Evolutionary conservation across 1,284 basidiomycete species (phyloP).

Genomic region (Austroboletus novae-zelandiae): DNA sequence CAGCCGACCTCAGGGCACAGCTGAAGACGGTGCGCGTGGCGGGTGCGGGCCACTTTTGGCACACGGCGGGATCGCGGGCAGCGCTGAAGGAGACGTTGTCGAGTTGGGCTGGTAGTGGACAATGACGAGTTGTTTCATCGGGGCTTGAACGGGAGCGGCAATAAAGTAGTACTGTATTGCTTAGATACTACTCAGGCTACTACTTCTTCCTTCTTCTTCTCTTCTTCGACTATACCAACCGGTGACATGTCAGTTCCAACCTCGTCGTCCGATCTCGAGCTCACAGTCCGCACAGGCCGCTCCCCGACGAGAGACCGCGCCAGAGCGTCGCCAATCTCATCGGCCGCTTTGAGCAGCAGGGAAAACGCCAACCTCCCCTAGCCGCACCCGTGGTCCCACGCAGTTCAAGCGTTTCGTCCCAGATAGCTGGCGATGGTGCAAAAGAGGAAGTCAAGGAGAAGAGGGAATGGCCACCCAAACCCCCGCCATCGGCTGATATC

Average conservation of each 20-base stretch:
- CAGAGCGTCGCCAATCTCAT: constrained; percentile 81
- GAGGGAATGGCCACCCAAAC: constrained; percentile 73
- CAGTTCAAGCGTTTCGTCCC: constrained; percentile 61
- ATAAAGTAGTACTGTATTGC: constrained; percentile 14
- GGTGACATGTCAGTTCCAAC: constrained; percentile 28
- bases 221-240: constrained; percentile 18
- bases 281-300: constrained; percentile 49
- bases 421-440: constrained; percentile 57
- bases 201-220: constrained; percentile 10
- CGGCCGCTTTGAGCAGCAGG: constrained; percentile 76
- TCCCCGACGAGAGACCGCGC: constrained; percentile 80
- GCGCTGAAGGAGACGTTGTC: constrained; percentile 18
- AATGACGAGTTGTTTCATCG: background rate
- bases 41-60: constrained; percentile 51
- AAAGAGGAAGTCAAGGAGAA: constrained; percentile 66
- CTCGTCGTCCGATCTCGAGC: constrained; percentile 5
- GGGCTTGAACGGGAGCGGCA: constrained; percentile 25
- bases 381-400: constrained; percentile 42
- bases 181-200: constrained; percentile 9
- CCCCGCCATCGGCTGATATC: constrained; percentile 33
- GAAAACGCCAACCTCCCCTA: constrained; percentile 52
- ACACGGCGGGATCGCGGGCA: constrained; percentile 16
- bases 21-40: constrained; percentile 33
- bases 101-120: constrained; percentile 19
- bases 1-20: constrained; percentile 20